phyloP scores from a whole-genome alignment of 1,139 yeast species.

The Arxiozyma heterogenica region DNA sequence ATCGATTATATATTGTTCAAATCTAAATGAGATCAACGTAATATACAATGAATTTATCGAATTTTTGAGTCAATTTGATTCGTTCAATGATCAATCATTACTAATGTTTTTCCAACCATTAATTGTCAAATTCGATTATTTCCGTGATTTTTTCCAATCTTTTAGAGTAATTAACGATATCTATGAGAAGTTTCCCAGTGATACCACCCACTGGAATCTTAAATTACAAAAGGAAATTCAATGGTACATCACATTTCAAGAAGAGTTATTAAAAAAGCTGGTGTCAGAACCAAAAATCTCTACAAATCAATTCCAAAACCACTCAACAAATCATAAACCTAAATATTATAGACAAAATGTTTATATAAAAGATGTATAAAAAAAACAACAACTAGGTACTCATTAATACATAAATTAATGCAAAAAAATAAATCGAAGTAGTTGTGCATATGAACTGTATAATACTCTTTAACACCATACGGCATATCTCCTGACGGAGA shows the following conservation, averaged over 20 bases:
- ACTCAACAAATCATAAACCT: conserved; percentile 1
- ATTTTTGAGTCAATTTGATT: conserved; percentile 2
- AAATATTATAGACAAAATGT: conserved; percentile 1
- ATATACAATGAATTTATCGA: neutral
- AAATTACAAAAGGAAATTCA: neutral
- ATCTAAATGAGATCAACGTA: neutral
- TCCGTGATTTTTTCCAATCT: conserved; percentile 1
- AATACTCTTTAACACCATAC: no score
- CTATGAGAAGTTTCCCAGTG: neutral
- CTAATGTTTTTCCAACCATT: neutral
- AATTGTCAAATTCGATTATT: conserved; percentile 2
- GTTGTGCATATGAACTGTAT: no score
- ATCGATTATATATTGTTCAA: neutral
- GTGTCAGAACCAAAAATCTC: neutral
- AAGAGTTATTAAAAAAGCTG: conserved; percentile 5
- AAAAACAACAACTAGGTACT: no score
- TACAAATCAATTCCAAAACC: neutral
- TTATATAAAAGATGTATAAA: neutral
- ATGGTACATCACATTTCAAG: neutral
- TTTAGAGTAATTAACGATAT: conserved; percentile 1
- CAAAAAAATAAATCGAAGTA: no score
- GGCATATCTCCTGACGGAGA: no score
- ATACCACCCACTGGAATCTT: neutral
- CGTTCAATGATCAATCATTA: neutral
- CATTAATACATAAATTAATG: no score